Percentiles rank a stretch among this genome's conserved stretches.
These are phyloP conservation scores for Leccinum pellstonianum DNA, from an alignment of 768 basidiomycete genomes.

Conservation along the genomic window DNA sequence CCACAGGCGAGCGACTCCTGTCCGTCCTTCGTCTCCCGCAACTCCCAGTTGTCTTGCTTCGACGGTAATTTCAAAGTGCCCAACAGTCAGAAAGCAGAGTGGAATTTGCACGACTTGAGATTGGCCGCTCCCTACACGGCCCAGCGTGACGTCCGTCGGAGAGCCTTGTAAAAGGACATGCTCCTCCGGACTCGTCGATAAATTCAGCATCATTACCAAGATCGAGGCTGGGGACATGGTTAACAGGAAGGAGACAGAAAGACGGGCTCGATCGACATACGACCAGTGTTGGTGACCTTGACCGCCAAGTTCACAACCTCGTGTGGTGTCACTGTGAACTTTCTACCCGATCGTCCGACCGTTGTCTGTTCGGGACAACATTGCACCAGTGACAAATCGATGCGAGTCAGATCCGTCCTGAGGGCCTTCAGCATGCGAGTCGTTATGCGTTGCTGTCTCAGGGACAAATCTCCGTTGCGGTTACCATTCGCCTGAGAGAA, in stretches of 20 bases:
- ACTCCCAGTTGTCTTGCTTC: constrained; percentile 34
- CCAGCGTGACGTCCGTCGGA: constrained; percentile 58
- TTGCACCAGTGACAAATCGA: constrained; percentile 52
- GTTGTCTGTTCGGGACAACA: constrained; percentile 26
- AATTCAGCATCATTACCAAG: constrained; percentile 51
- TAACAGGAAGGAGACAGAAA: constrained; percentile 3
- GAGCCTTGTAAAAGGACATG: constrained; percentile 72
- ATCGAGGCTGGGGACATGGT: constrained; percentile 43
- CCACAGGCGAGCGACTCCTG: constrained; percentile 23
- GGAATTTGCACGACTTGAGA: constrained; percentile 51
- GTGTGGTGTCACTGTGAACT: constrained; percentile 52
- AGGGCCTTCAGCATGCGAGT: constrained; percentile 76
- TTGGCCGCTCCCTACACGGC: constrained; percentile 56
- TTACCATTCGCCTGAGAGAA: constrained; percentile 66
- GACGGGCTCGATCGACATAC: constrained; percentile 43
- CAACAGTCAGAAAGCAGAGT: constrained; percentile 72
- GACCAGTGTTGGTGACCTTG: constrained; percentile 60
- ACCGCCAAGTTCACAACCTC: constrained; percentile 62
- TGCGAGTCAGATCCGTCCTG: constrained; percentile 61
- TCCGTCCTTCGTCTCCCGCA: constrained; percentile 12
- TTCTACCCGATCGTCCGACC: constrained; percentile 30
- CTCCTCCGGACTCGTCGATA: constrained; percentile 57
- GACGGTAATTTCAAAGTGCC: constrained; percentile 52
- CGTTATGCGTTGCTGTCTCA: constrained; percentile 78
- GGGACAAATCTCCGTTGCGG: constrained; percentile 71